phyloP scores from a whole-genome alignment of 176 grass and related monocot species.

The Melocanna baccifera region DNA sequence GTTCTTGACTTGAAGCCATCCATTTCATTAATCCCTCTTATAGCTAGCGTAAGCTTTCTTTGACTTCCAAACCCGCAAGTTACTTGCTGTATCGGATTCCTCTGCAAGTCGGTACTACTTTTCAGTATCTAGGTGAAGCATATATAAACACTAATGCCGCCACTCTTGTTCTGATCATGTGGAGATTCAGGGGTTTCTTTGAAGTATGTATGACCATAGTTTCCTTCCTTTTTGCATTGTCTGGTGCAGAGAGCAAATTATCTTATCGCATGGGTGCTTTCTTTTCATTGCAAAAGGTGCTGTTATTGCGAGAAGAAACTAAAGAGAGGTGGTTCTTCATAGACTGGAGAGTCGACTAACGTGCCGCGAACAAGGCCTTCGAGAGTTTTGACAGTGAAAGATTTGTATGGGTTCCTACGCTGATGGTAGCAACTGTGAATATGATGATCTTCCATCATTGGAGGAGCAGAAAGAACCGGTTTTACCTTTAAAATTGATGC shows the following conservation, averaged over 20 bases:
- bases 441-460: neutral
- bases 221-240: neutral
- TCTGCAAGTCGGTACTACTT: neutral
- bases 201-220: conserved; percentile 6
- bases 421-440: neutral
- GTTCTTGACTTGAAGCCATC: conserved; percentile 36
- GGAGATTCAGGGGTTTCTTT: conserved; percentile 20
- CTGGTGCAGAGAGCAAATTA: neutral
- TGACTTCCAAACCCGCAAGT: conserved; percentile 25
- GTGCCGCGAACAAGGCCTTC: neutral
- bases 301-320: neutral
- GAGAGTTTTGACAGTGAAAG: neutral
- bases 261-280: neutral
- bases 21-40: conserved; percentile 15
- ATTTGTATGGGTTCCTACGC: conserved; percentile 25
- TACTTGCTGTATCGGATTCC: conserved; percentile 24
- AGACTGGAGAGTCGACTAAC: neutral
- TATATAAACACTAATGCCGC: conserved; percentile 14
- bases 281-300: neutral
- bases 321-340: conserved; percentile 4
- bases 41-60: conserved; percentile 18
- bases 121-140: neutral
- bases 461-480: neutral
- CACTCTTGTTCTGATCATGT: neutral
- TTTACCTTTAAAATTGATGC: conserved; percentile 17